phyloP scores from a whole-genome alignment of 1,284 basidiomycete species.

The Blastosporella zonata region DNA sequence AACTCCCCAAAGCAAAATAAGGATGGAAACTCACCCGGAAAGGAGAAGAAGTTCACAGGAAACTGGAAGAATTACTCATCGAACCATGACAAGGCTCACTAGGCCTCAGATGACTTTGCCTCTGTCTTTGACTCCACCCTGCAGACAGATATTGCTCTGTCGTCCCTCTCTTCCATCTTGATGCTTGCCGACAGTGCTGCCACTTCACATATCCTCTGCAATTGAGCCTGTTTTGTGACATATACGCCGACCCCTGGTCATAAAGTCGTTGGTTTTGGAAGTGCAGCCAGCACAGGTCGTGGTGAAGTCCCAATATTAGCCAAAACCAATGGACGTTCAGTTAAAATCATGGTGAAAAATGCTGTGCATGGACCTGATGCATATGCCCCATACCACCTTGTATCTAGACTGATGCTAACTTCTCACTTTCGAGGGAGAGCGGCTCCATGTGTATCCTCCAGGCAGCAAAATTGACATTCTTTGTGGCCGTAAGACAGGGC shows the following conservation, averaged over 20 bases:
- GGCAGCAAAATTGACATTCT: slow-evolving; percentile 13
- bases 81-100: slow-evolving; percentile 14
- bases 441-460: slow-evolving; percentile 8
- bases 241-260: slow-evolving; percentile 10
- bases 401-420: slow-evolving; percentile 24
- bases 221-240: not conserved
- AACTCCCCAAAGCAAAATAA: slow-evolving; percentile 1
- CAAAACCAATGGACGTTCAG: slow-evolving; percentile 6
- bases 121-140: not conserved
- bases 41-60: not conserved
- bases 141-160: not conserved
- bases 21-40: not conserved
- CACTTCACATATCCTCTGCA: slow-evolving; percentile 13
- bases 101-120: slow-evolving; percentile 10
- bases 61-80: slow-evolving; percentile 2
- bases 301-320: slow-evolving; percentile 16
- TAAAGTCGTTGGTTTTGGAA: slow-evolving; percentile 12
- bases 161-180: not conserved
- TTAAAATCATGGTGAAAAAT: slow-evolving; percentile 23
- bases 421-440: slow-evolving; percentile 14
- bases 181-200: slow-evolving; percentile 12
- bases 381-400: slow-evolving; percentile 30
- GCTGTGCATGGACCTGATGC: slow-evolving; percentile 29
- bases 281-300: slow-evolving; percentile 1
- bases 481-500: slow-evolving; percentile 3